A percentile compares a stretch with the other conserved stretches of the same genome.
Evolutionary conservation across 1,139 yeast species (phyloP).

Genomic region (Kazachstania sp.): DNA sequence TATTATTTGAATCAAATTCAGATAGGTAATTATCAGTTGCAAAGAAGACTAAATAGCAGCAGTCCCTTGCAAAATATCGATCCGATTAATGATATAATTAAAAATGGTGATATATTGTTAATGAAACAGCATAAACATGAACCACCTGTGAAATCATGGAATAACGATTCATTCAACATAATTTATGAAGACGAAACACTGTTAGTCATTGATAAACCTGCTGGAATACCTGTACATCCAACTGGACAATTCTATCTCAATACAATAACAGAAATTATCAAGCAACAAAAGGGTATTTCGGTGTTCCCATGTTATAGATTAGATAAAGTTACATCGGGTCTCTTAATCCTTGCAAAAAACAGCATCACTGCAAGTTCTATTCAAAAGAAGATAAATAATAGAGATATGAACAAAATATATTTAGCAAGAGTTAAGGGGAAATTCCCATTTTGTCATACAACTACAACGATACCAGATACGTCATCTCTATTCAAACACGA

Average conservation of each 20-base stretch:
- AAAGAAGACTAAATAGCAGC: too few relatives aligned
- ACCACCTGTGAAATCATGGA: slow-evolving; percentile 40
- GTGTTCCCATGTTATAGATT: slow-evolving; percentile 59
- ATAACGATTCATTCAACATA: slow-evolving; percentile 33
- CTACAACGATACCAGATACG: not conserved
- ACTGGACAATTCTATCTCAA: slow-evolving; percentile 57
- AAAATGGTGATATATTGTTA: slow-evolving; percentile 44
- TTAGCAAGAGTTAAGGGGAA: slow-evolving; percentile 55
- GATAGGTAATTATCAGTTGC: slow-evolving; percentile 14
- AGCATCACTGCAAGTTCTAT: slow-evolving; percentile 38
- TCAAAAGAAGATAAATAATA: slow-evolving; percentile 39
- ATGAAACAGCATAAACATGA: slow-evolving; percentile 54
- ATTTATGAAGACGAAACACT: slow-evolving; percentile 42
- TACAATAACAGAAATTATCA: slow-evolving; percentile 52
- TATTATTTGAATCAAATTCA: slow-evolving; percentile 16
- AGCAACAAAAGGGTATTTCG: slow-evolving; percentile 29
- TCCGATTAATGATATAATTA: slow-evolving; percentile 13
- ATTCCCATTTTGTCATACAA: slow-evolving; percentile 35
- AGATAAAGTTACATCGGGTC: slow-evolving; percentile 70
- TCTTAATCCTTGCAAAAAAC: slow-evolving; percentile 51
- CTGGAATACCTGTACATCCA: slow-evolving; percentile 77
- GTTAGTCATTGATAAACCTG: slow-evolving; percentile 62
- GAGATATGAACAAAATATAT: slow-evolving; percentile 38
- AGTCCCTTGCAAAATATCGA: not conserved
- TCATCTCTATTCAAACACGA: not conserved